A percentile compares a stretch with the other conserved stretches of the same genome.
Evolutionary conservation across 495 filamentous ascomycete genomes (phyloP).

Genomic region (Aspergillus incahuasiensis): DNA sequence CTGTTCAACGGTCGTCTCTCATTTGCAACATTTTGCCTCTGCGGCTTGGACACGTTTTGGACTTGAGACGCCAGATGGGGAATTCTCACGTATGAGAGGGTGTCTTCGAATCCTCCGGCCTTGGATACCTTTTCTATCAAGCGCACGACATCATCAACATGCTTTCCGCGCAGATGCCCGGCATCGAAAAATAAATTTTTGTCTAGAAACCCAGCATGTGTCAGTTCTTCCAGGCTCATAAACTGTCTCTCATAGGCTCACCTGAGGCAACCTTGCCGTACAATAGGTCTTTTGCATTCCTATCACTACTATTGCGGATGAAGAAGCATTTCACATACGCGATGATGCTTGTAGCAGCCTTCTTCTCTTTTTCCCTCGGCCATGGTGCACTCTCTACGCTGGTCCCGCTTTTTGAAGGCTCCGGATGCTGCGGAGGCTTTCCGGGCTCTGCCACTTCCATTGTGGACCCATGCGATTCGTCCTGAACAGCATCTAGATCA

Average conservation of each 20-base stretch:
- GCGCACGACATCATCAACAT: background rate
- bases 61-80: background rate
- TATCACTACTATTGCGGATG: background rate
- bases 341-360: background rate
- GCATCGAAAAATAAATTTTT: conserved; percentile 1
- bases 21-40: background rate
- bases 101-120: background rate
- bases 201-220: background rate
- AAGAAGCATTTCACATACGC: background rate
- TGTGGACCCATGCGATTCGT: too few relatives aligned
- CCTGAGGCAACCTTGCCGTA: background rate
- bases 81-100: background rate
- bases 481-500: background rate
- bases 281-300: background rate
- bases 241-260: background rate
- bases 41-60: background rate
- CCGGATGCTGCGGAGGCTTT: too few relatives aligned
- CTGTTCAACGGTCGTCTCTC: background rate
- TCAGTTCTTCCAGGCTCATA: background rate
- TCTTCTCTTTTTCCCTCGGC: background rate
- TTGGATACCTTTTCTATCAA: background rate
- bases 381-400: background rate
- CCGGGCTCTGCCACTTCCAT: too few relatives aligned
- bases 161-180: background rate
- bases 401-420: background rate